These are phyloP conservation scores for Pyricularia sp. DNA, from an alignment of 2,329 filamentous ascomycete species.

Conservation along the genomic window DNA sequence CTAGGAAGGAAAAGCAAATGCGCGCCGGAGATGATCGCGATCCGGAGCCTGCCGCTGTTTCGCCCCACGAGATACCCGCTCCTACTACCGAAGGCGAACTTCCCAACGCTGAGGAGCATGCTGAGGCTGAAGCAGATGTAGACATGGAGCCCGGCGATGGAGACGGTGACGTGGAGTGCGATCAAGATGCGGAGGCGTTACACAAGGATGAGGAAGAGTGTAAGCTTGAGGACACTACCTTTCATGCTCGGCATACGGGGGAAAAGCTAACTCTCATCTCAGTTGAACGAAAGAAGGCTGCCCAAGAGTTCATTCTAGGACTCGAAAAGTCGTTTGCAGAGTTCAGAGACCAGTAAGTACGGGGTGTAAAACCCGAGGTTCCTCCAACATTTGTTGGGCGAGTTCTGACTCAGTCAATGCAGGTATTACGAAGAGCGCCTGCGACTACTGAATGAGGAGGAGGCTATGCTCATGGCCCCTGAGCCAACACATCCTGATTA, in stretches of 20 bases:
- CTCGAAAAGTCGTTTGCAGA: conserved; percentile 85
- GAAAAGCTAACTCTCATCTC: conserved; percentile 9
- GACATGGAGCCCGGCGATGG: conserved; percentile 44
- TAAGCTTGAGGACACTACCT: conserved; percentile 24
- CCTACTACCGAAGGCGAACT: conserved; percentile 12
- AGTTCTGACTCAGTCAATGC: conserved; percentile 1
- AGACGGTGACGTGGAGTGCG: conserved; percentile 42
- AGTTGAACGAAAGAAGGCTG: conserved; percentile 72
- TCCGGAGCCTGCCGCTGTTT: neutral
- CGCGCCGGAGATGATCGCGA: neutral
- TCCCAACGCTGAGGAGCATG: conserved; percentile 13
- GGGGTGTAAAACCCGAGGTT: neutral
- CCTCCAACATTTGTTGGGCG: neutral
- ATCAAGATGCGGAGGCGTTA: conserved; percentile 49
- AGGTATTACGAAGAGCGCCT: conserved; percentile 86
- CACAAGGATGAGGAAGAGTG: conserved; percentile 57
- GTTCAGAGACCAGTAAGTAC: conserved; percentile 65
- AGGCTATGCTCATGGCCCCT: conserved; percentile 48
- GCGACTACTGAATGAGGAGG: conserved; percentile 65
- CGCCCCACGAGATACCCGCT: neutral
- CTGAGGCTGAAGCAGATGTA: conserved; percentile 23
- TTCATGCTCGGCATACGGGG: neutral
- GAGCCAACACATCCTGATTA: conserved; percentile 82
- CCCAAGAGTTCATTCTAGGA: conserved; percentile 67
- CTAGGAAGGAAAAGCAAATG: conserved; percentile 19